These are phyloP conservation scores for Helichrysum umbraculigerum DNA, from an alignment of 129 eudicot species.

Conservation along the genomic window DNA sequence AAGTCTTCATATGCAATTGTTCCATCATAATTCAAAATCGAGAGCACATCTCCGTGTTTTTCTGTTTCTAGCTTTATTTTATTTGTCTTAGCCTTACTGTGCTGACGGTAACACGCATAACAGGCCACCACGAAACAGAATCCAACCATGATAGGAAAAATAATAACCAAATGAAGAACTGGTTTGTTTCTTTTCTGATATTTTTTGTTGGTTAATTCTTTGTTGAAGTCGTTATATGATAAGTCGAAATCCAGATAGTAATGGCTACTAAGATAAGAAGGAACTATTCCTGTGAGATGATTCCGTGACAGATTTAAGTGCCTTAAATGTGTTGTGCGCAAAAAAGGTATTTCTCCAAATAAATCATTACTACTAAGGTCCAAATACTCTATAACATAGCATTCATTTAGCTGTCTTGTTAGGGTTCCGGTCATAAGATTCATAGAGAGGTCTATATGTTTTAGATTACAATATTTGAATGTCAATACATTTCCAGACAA, in stretches of 20 bases:
- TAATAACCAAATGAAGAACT: background rate
- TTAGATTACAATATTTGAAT: background rate
- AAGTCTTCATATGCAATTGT: slow-evolving; percentile 38
- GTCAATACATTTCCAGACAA: no score
- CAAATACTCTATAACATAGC: background rate
- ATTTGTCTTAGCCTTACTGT: background rate
- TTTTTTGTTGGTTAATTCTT: background rate
- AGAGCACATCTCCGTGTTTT: slow-evolving; percentile 29
- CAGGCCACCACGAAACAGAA: background rate
- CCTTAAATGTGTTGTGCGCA: background rate
- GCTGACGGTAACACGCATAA: background rate
- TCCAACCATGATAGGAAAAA: slow-evolving; percentile 1
- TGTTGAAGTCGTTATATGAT: background rate
- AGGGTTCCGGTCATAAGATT: slow-evolving; percentile 12
- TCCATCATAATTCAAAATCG: slow-evolving; percentile 28
- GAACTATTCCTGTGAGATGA: slow-evolving; percentile 2
- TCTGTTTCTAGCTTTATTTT: background rate
- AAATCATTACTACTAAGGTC: slow-evolving; percentile 16
- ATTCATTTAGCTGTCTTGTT: background rate
- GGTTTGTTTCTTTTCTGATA: no score
- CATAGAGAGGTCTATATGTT: slow-evolving; percentile 16
- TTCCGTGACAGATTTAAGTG: slow-evolving; percentile 9
- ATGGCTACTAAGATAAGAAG: no score
- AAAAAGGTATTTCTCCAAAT: background rate
- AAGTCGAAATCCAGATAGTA: background rate